A percentile compares a stretch with the other conserved stretches of the same genome.
These are phyloP conservation scores for Mimosa pudica DNA, from an alignment of 306 rosid species.

Conservation along the genomic window DNA sequence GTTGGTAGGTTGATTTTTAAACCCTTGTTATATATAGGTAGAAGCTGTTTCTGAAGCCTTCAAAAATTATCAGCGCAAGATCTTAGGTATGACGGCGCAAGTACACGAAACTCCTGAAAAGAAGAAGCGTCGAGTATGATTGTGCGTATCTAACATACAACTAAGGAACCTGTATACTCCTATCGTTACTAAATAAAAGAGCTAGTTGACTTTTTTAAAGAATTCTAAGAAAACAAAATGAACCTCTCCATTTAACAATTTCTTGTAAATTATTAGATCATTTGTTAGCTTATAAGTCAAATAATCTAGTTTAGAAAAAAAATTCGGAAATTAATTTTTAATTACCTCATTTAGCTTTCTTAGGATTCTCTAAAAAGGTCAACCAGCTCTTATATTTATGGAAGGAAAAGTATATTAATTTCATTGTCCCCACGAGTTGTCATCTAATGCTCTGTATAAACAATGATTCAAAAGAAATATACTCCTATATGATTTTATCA, in stretches of 20 bases:
- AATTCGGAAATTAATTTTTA: too few relatives aligned
- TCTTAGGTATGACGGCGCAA: slow-evolving; percentile 68
- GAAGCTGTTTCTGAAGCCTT: slow-evolving; percentile 80
- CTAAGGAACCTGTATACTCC: neutral
- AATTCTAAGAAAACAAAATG: too few relatives aligned
- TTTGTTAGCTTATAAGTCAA: too few relatives aligned
- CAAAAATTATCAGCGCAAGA: slow-evolving; percentile 74
- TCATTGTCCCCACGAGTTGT: neutral
- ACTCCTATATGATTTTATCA: too few relatives aligned
- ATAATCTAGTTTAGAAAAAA: too few relatives aligned
- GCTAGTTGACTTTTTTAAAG: too few relatives aligned
- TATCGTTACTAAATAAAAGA: too few relatives aligned
- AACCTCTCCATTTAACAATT: too few relatives aligned
- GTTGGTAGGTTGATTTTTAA: slow-evolving; percentile 24
- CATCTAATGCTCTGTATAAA: neutral
- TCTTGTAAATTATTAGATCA: too few relatives aligned
- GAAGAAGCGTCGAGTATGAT: slow-evolving; percentile 49
- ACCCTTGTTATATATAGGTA: slow-evolving; percentile 49
- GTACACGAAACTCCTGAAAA: slow-evolving; percentile 78
- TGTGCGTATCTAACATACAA: neutral
- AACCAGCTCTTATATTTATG: too few relatives aligned
- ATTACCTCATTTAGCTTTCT: too few relatives aligned
- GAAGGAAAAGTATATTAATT: neutral
- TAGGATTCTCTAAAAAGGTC: too few relatives aligned
- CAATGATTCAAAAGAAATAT: neutral